Evolutionary conservation across 768 basidiomycete genomes (phyloP).

Genomic region (Hypholoma fasciculare): DNA sequence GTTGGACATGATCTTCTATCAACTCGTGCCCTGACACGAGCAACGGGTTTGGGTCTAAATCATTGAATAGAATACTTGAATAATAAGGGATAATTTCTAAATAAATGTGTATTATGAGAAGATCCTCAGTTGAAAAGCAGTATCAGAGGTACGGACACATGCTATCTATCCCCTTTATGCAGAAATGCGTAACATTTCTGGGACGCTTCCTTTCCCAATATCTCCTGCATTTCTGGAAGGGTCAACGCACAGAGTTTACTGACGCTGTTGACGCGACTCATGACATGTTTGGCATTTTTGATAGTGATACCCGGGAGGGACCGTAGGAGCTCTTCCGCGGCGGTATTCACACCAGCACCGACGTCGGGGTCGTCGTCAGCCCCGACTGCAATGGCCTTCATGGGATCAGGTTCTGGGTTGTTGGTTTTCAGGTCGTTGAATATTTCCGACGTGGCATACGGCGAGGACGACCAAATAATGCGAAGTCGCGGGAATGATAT

Average conservation of each 20-base stretch:
- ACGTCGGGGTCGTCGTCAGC: constrained; percentile 71
- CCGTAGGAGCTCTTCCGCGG: constrained; percentile 82
- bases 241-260: constrained; percentile 70
- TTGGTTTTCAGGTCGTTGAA: constrained; percentile 89
- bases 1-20: too few relatives aligned
- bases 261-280: constrained; percentile 77
- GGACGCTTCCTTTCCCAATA: constrained; percentile 82
- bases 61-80: too few relatives aligned
- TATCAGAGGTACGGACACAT: not conserved
- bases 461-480: constrained; percentile 97
- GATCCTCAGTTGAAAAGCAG: not conserved
- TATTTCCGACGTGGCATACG: constrained; percentile 88
- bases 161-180: constrained; percentile 57
- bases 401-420: constrained; percentile 77
- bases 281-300: constrained; percentile 85
- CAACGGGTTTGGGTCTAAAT: too few relatives aligned
- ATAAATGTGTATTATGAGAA: not conserved
- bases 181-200: constrained; percentile 82
- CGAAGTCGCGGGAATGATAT: constrained; percentile 89
- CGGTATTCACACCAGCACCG: constrained; percentile 68
- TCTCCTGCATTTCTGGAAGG: constrained; percentile 61
- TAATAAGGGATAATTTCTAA: not conserved
- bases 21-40: too few relatives aligned
- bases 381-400: constrained; percentile 76
- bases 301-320: constrained; percentile 81